Conservation (phyloP, 805 yeast genomes). For the Saturnispora bothae region DNA sequence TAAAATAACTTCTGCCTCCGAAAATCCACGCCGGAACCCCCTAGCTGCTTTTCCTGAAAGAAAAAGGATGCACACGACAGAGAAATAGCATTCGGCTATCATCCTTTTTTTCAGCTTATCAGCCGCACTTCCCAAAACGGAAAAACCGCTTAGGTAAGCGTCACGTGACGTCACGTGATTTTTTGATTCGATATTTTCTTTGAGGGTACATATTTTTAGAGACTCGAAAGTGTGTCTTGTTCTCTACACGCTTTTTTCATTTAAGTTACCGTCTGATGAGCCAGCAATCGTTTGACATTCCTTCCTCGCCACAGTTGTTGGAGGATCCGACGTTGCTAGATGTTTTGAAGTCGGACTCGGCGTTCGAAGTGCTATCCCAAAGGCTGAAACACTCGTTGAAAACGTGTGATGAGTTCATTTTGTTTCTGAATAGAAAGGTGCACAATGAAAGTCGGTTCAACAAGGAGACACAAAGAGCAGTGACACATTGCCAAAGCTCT, state of each 20-base stretch:
- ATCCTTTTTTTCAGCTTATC: no score
- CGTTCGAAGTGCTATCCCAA: slow-evolving; percentile 60
- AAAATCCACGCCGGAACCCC: no score
- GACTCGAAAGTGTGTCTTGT: not conserved
- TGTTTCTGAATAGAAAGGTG: slow-evolving; percentile 69
- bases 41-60: no score
- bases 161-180: no score
- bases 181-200: no score
- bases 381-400: slow-evolving; percentile 70
- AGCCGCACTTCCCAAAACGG: no score
- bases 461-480: slow-evolving; percentile 61
- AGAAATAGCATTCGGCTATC: no score
- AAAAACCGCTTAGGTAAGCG: no score
- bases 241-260: not conserved
- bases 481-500: slow-evolving; percentile 32
- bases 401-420: slow-evolving; percentile 78
- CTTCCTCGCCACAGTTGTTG: slow-evolving; percentile 5
- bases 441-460: slow-evolving; percentile 70
- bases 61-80: no score
- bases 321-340: slow-evolving; percentile 4
- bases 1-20: no score
- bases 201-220: not conserved
- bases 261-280: not conserved
- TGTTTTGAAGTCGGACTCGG: slow-evolving; percentile 43
- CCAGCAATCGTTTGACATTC: slow-evolving; percentile 5